Evolutionary conservation across 2,329 filamentous ascomycete genomes (phyloP).

Genomic region (Amylocarpus encephaloides): DNA sequence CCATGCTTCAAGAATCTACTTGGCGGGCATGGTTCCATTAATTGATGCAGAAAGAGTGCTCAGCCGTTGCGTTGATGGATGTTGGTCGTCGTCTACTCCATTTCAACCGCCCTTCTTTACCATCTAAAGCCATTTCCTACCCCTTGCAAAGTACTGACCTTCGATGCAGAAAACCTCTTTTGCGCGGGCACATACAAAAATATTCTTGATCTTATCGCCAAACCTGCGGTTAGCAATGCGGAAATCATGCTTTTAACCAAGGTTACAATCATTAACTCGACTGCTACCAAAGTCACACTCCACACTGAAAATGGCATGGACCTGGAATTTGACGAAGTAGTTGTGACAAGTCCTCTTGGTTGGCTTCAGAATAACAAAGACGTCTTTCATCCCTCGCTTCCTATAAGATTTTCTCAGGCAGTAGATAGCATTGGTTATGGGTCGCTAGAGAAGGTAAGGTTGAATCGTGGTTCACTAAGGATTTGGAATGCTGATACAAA

Average conservation of each 20-base stretch:
- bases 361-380: constrained; percentile 39
- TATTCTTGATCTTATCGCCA: constrained; percentile 26
- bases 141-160: too few relatives aligned
- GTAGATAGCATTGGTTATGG: constrained; percentile 41
- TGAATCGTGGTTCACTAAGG: background rate
- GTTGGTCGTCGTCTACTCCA: background rate
- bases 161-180: constrained; percentile 27
- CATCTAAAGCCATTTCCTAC: too few relatives aligned
- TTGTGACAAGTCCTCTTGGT: constrained; percentile 46
- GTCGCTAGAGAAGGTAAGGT: constrained; percentile 45
- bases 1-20: background rate
- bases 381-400: constrained; percentile 40
- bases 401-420: constrained; percentile 37
- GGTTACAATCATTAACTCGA: constrained; percentile 17
- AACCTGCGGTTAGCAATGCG: constrained; percentile 21
- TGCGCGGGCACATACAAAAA: constrained; percentile 30
- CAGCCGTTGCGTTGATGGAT: background rate
- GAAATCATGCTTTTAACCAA: constrained; percentile 22
- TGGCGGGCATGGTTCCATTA: background rate
- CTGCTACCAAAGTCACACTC: constrained; percentile 11
- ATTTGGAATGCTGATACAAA: background rate
- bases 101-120: background rate
- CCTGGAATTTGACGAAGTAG: constrained; percentile 36
- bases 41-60: too few relatives aligned
- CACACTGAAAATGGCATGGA: constrained; percentile 14